Evolutionary conservation across 495 filamentous ascomycete genomes (phyloP).

Genomic region (Staphylotrichum tortipilum): DNA sequence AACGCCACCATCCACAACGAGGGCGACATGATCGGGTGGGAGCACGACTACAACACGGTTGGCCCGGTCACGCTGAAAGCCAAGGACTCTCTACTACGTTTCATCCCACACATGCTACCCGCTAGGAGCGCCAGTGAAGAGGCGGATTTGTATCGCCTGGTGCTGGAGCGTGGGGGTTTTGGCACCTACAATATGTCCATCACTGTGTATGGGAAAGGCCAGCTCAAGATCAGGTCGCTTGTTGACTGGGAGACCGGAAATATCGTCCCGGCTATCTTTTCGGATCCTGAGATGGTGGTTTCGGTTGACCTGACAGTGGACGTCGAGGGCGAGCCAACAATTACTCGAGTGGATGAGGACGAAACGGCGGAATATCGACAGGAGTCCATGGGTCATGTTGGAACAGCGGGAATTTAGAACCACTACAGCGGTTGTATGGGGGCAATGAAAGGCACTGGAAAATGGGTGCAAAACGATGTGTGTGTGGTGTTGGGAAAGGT

Average conservation of each 20-base stretch:
- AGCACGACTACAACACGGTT: slow-evolving; percentile 24
- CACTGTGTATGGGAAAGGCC: slow-evolving; percentile 16
- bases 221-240: slow-evolving; percentile 25
- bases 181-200: slow-evolving; percentile 31
- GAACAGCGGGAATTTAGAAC: too few species aligned
- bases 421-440: too few species aligned
- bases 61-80: slow-evolving; percentile 26
- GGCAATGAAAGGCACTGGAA: too few species aligned
- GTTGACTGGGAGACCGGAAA: slow-evolving; percentile 29
- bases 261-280: slow-evolving; percentile 29
- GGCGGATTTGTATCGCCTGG: slow-evolving; percentile 23
- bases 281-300: slow-evolving; percentile 27
- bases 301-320: slow-evolving; percentile 23
- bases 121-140: slow-evolving; percentile 7
- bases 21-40: slow-evolving; percentile 33
- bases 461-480: too few species aligned
- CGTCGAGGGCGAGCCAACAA: slow-evolving; percentile 20
- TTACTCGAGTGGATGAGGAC: slow-evolving; percentile 13
- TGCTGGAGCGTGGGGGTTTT: slow-evolving; percentile 33
- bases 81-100: slow-evolving; percentile 25
- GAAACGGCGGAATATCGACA: neutral
- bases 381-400: too few species aligned
- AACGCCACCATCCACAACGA: slow-evolving; percentile 28
- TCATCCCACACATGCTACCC: slow-evolving; percentile 27
- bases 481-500: too few species aligned